These are phyloP conservation scores for Taiozyma sp. DNA, from an alignment of 1,139 yeast genomes.

Conservation along the genomic window DNA sequence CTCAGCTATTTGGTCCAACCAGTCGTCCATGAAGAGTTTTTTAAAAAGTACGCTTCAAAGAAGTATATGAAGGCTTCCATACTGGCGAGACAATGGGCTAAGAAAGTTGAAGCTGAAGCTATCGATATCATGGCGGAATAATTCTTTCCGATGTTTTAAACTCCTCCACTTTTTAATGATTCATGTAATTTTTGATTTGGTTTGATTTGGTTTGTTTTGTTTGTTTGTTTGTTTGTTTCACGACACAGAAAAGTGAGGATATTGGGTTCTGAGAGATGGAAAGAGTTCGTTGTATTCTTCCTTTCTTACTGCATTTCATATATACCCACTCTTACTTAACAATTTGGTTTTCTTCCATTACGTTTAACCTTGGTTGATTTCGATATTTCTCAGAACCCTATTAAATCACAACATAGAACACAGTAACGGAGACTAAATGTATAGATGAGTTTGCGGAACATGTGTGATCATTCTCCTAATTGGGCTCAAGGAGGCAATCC, in stretches of 20 bases:
- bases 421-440: neutral
- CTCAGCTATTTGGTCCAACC: slow-evolving; percentile 77
- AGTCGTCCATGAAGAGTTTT: slow-evolving; percentile 86
- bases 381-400: neutral
- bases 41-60: slow-evolving; percentile 88
- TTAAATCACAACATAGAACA: neutral
- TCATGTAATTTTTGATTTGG: neutral
- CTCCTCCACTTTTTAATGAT: neutral
- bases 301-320: neutral
- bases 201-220: neutral
- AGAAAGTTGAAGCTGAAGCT: slow-evolving; percentile 35
- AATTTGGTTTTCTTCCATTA: neutral
- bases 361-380: neutral
- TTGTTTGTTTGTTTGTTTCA: neutral
- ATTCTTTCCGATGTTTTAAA: neutral
- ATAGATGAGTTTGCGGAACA: neutral
- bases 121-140: slow-evolving; percentile 28
- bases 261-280: neutral
- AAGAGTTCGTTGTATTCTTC: neutral
- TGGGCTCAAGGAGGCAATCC: neutral
- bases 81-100: slow-evolving; percentile 89
- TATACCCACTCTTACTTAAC: neutral
- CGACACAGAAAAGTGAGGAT: neutral
- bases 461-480: neutral
- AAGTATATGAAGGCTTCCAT: slow-evolving; percentile 89